Evolutionary conservation across 768 basidiomycete genomes (phyloP), one percentile per base, ranked within the genome.

Genomic region (Albatrellus ellisii): DNA sequence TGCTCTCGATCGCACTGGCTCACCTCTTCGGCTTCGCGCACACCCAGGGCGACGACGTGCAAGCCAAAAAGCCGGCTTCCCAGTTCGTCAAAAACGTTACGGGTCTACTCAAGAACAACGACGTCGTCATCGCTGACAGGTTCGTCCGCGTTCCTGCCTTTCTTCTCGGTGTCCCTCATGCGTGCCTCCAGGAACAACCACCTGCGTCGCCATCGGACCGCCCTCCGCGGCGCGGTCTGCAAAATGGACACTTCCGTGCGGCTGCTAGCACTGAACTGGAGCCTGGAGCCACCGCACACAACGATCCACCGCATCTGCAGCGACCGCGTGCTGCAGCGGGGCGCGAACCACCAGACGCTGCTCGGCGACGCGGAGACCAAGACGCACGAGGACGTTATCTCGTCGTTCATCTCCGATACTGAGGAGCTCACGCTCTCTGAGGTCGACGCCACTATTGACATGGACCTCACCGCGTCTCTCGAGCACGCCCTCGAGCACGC

Each of bases 121-220:
- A 84, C 45, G 75, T 97, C 1, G 92, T 98, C 18, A 86, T 87
- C 47, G 91, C 92, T 21, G 95, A 98, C 61, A 87, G 86, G 91
- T 89, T 51, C 40, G 77, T 60, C 28, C 22, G 18, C n/a, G 18
- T 1, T 24, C 22, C 26, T 21, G 17, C 9, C 20, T 41, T 10
- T 17, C 10, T 42, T n/a, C 18, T 26, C 22, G 32, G 15, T 24
- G 36, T 31, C 26, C 17, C 15, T 33, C 24, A 32, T 33, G 14
- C 41, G 33, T 20, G 10, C 17, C 21, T 12, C 3, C 46, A 78
- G 90, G 50, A 98, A 99, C 59, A 98, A 97, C 58, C 94, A 99
- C 54, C 68, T 84, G 2, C 62, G 54, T 12, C 75, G 81, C 59
- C 91, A 97, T 54, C 83, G 91, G n/a, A 46, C 64, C 24, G 69